Evolutionary conservation across 2,329 filamentous ascomycete genomes (phyloP), one percentile per base, ranked within the genome.

Genomic region (Tolypocladium album): DNA sequence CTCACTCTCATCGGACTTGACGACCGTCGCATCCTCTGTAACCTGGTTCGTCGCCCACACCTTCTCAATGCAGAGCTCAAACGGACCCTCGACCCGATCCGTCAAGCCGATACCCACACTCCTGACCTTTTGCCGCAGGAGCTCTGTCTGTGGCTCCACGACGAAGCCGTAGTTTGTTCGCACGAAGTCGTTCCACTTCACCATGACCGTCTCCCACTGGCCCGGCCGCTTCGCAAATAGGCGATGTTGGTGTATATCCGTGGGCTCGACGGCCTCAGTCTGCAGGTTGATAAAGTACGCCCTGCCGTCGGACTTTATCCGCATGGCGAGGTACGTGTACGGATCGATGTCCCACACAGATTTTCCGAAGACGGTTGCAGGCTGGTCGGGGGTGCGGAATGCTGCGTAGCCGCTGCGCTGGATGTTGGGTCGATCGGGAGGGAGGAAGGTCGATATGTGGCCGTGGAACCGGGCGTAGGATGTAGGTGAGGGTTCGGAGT

Each of bases 241-340:
- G 57, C 94, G 82, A 74, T 99, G 94, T 72, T 99, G 94, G 73
- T 97, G 94, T 64, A 99, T 80, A 72, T 99, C 94, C n/a, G 92
- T 93, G 13, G 91, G 89, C 56, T 96, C 90, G 59, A 99, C 87
- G 1, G 89, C 90, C 70, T 99, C 93, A 3, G 92, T 96, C 78
- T 97, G 94, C 20, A 99, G 78, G 74, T 99, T 99, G 68, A 99
- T 85, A 61, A 96, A 90, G 77, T 97, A 99, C 68, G 90, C 88
- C 61, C 94, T 82, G 20, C 92, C 92, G 70, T 97, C 94, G 3
- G 90, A 93, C 72, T 92, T 94, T 67, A 99, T 82, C 17, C 92
- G 88, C 69, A 99, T 75, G 0, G 91, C 93, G 12, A 99, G 86
- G 74, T 92, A 97, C 15, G 82, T 78, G 75, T 96, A 97, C 3